Conservation (phyloP, 2,329 filamentous ascomycete species). For the Tolypocladium amazonense region DNA sequence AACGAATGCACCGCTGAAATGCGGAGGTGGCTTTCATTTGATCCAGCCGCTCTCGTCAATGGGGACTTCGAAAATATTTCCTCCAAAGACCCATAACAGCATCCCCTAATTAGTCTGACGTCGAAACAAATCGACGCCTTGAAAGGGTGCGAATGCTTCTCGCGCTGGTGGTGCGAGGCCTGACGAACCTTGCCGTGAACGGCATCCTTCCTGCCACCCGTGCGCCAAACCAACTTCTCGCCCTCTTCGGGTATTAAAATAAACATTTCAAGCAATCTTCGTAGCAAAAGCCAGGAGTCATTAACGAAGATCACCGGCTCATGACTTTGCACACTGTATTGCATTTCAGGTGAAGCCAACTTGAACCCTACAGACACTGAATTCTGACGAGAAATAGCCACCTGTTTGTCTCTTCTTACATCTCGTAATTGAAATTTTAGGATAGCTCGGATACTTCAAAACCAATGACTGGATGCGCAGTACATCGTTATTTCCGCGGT, state of each 20-base stretch:
- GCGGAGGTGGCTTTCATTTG: background rate
- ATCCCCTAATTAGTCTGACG: background rate
- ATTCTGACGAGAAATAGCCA: background rate
- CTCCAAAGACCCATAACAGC: background rate
- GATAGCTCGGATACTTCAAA: background rate
- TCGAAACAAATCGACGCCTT: background rate
- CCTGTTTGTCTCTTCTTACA: background rate
- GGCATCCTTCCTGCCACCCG: background rate
- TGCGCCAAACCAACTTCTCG: background rate
- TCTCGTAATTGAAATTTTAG: background rate
- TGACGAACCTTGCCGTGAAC: background rate
- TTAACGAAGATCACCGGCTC: background rate
- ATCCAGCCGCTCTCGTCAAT: background rate
- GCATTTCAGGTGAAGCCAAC: background rate
- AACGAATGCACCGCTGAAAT: too few relatives aligned
- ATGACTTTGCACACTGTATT: background rate
- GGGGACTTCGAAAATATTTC: background rate
- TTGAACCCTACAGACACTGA: background rate
- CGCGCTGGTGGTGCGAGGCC: background rate
- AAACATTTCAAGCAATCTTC: too few relatives aligned
- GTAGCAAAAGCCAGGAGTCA: too few relatives aligned
- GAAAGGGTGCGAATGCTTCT: background rate
- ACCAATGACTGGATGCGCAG: background rate
- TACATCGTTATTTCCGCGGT: background rate
- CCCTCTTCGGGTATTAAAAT: too few relatives aligned